Percentiles rank a stretch among this genome's conserved stretches.
Evolutionary conservation across 1,284 basidiomycete genomes (phyloP).

Genomic region (Xanthoconium separans): DNA sequence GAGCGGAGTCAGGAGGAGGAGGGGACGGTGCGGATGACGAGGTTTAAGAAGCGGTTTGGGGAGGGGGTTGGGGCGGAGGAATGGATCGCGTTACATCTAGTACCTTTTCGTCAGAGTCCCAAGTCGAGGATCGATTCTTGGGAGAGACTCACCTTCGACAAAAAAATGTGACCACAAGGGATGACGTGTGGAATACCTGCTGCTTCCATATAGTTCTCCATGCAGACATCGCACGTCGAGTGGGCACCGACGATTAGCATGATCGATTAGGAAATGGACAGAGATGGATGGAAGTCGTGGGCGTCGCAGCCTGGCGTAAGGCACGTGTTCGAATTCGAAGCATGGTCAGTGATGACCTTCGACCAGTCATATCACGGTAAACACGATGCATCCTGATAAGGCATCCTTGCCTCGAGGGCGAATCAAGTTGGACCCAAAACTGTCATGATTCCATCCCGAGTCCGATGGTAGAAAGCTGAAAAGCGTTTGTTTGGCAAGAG

Average conservation of each 20-base stretch:
- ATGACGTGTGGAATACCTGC: conserved; percentile 8
- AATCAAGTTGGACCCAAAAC: too few relatives aligned
- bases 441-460: too few relatives aligned
- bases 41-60: conserved; percentile 78
- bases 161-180: conserved; percentile 18
- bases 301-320: too few relatives aligned
- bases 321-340: too few relatives aligned
- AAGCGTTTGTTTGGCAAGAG: too few relatives aligned
- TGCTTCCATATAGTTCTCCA: conserved; percentile 7
- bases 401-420: too few relatives aligned
- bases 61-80: conserved; percentile 48
- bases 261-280: not conserved
- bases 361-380: too few relatives aligned
- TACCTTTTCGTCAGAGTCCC: not conserved
- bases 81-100: conserved; percentile 24
- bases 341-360: too few relatives aligned
- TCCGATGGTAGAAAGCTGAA: too few relatives aligned
- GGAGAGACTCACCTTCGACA: conserved; percentile 8
- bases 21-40: conserved; percentile 72
- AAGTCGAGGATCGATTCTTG: too few relatives aligned
- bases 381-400: too few relatives aligned
- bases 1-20: conserved; percentile 67
- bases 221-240: conserved; percentile 17
- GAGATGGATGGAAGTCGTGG: too few relatives aligned
- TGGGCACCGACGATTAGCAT: conserved; percentile 13